A percentile compares a stretch with the other conserved stretches of the same genome.
Conservation (phyloP, 1,284 basidiomycete genomes). For the Marasmius sp. region DNA sequence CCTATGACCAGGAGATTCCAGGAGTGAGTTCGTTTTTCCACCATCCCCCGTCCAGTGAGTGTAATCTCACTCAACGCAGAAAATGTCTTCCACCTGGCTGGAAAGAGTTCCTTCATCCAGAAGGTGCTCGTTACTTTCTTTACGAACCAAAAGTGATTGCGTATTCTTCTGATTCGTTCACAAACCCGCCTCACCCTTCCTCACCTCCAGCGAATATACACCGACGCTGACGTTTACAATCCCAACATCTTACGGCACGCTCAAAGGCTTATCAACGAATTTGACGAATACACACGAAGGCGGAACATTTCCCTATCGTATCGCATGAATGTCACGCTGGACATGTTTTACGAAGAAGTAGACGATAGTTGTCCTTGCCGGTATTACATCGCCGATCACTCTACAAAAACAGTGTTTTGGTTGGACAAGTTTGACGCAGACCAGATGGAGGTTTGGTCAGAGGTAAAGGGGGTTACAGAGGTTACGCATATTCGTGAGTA, state of each 20-base stretch:
- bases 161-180: too few relatives aligned
- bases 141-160: conserved; percentile 27
- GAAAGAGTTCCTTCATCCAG: conserved; percentile 29
- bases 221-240: conserved; percentile 38
- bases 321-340: conserved; percentile 34
- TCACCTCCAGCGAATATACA: conserved; percentile 30
- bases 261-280: conserved; percentile 21
- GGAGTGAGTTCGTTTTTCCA: not conserved
- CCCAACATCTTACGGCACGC: conserved; percentile 20
- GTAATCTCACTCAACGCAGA: not conserved
- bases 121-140: conserved; percentile 38
- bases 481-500: conserved; percentile 42
- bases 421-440: conserved; percentile 32
- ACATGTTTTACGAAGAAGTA: conserved; percentile 17
- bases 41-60: too few relatives aligned
- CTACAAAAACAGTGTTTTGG: conserved; percentile 36
- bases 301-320: conserved; percentile 22
- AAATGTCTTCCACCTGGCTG: conserved; percentile 19
- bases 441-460: conserved; percentile 25
- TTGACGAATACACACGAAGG: conserved; percentile 25
- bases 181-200: not conserved
- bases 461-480: conserved; percentile 35
- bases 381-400: conserved; percentile 45
- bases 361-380: conserved; percentile 19
- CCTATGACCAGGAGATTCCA: conserved; percentile 1